These are phyloP conservation scores for Ustilago tritici DNA, from an alignment of 1,284 basidiomycete species.

Conservation along the genomic window DNA sequence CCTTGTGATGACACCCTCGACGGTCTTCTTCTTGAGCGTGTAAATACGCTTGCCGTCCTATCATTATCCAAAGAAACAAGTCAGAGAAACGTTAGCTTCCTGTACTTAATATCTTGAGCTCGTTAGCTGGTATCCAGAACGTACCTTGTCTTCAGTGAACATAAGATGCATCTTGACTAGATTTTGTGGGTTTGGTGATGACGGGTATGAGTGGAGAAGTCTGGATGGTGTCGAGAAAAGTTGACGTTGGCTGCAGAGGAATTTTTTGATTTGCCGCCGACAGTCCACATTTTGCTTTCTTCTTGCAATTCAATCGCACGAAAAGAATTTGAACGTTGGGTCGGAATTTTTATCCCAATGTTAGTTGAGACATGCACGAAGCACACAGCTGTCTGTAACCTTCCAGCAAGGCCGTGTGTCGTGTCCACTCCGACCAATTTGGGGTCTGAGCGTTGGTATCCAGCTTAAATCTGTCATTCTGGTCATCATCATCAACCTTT, in stretches of 20 bases:
- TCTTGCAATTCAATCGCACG: constrained; percentile 18
- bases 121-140: constrained; percentile 1
- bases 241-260: constrained; percentile 9
- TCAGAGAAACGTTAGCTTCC: neutral
- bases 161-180: constrained; percentile 67
- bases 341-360: neutral
- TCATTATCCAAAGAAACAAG: neutral
- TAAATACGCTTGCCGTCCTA: constrained; percentile 68
- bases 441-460: neutral
- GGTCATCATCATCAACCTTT: neutral
- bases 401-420: constrained; percentile 37
- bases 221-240: constrained; percentile 9
- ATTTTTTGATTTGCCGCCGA: constrained; percentile 8
- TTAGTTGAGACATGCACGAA: constrained; percentile 33
- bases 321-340: neutral
- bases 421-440: neutral
- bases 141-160: constrained; percentile 65
- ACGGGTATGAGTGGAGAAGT: constrained; percentile 10
- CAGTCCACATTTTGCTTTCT: constrained; percentile 4
- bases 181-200: neutral
- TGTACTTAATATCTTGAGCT: neutral
- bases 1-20: constrained; percentile 63
- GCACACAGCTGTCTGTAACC: constrained; percentile 8
- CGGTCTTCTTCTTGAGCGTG: constrained; percentile 67
- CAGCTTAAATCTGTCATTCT: neutral